Percentiles rank a stretch among this genome's conserved stretches.
Conservation (phyloP, 2,329 filamentous ascomycete genomes). For the Aureobasidium sp. region DNA sequence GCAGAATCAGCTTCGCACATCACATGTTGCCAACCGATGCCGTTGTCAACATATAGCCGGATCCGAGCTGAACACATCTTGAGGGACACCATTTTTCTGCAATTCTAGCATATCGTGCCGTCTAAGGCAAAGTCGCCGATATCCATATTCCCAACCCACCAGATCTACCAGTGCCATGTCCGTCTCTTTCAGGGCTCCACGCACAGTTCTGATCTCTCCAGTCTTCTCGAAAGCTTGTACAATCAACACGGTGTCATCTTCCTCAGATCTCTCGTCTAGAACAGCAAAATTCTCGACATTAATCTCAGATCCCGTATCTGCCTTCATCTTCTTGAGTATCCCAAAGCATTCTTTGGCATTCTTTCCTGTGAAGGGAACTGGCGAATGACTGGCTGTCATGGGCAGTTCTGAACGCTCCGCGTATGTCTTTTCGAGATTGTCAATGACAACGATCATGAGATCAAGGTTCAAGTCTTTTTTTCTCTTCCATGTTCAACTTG, state of each 20-base stretch:
- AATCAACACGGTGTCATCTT: background rate
- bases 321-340: background rate
- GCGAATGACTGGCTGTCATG: background rate
- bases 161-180: background rate
- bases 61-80: too few species aligned
- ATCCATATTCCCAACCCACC: background rate
- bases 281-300: background rate
- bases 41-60: too few species aligned
- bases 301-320: background rate
- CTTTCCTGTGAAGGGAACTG: background rate
- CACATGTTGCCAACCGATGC: too few species aligned
- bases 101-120: too few species aligned
- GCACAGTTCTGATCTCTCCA: background rate
- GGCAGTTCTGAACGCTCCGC: background rate
- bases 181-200: background rate
- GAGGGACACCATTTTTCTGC: too few species aligned
- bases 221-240: background rate
- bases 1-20: too few species aligned
- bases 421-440: background rate
- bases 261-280: background rate
- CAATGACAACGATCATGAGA: too few species aligned
- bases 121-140: background rate
- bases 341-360: background rate
- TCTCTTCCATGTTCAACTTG: too few species aligned
- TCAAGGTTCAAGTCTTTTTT: too few species aligned